These are phyloP conservation scores for Beauveria sp. DNA, from an alignment of 2,329 filamentous ascomycete species.

Conservation along the genomic window DNA sequence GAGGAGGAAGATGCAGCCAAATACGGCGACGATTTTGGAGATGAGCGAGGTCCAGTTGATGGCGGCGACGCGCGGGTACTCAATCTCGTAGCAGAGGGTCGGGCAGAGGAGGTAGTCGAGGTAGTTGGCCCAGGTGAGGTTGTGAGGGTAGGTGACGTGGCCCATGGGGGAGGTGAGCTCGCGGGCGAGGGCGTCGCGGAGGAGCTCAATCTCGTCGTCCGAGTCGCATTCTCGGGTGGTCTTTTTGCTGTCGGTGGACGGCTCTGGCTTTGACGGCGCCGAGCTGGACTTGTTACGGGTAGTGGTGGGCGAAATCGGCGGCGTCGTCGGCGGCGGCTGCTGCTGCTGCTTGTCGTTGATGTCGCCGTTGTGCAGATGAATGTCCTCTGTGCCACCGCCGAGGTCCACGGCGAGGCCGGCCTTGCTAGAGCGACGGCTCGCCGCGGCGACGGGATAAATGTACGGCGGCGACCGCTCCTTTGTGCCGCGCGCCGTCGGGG, in stretches of 20 bases:
- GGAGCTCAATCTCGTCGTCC: slow-evolving; percentile 50
- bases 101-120: slow-evolving; percentile 84
- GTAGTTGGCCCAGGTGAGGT: slow-evolving; percentile 77
- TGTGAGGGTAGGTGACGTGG: slow-evolving; percentile 80
- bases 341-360: not conserved
- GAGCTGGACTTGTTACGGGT: slow-evolving; percentile 1
- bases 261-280: slow-evolving; percentile 10
- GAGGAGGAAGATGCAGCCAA: slow-evolving; percentile 92
- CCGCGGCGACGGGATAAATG: slow-evolving; percentile 61
- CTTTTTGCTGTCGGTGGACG: slow-evolving; percentile 14
- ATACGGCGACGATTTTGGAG: slow-evolving; percentile 80
- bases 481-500: slow-evolving; percentile 52
- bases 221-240: slow-evolving; percentile 19
- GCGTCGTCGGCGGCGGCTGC: not conserved
- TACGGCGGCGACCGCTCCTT: slow-evolving; percentile 61
- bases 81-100: slow-evolving; percentile 94
- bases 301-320: not conserved
- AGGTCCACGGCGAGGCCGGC: slow-evolving; percentile 22
- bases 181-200: slow-evolving; percentile 80
- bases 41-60: slow-evolving; percentile 75
- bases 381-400: slow-evolving; percentile 4
- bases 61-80: slow-evolving; percentile 75
- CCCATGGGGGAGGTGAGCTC: slow-evolving; percentile 90
- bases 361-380: not conserved
- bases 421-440: slow-evolving; percentile 33